Percentiles rank a stretch among this genome's conserved stretches.
These are phyloP conservation scores for Fonsecaea erecta DNA, from an alignment of 2,329 filamentous ascomycete genomes.

Conservation along the genomic window DNA sequence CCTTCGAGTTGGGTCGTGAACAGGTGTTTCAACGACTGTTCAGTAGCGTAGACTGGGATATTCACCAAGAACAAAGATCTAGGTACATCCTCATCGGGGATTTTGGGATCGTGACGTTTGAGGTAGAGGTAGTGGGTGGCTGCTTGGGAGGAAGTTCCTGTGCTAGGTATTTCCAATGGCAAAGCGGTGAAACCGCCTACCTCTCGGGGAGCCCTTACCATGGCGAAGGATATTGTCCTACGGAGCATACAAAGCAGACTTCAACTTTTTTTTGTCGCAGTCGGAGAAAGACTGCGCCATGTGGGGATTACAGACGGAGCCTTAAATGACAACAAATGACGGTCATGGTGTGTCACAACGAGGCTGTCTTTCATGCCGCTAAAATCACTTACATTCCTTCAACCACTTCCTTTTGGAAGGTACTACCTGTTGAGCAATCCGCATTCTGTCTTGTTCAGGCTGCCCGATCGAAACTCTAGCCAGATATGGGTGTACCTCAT, in stretches of 20 bases:
- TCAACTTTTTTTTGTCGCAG: slow-evolving; percentile 24
- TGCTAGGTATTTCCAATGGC: slow-evolving; percentile 67
- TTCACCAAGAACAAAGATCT: slow-evolving; percentile 92
- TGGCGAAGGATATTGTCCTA: slow-evolving; percentile 28
- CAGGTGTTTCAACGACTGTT: slow-evolving; percentile 73
- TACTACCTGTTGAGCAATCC: background rate
- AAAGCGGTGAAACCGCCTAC: slow-evolving; percentile 70
- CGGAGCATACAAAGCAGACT: background rate
- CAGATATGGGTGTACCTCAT: no score
- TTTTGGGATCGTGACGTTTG: slow-evolving; percentile 78
- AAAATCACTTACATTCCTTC: background rate
- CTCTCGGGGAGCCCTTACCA: slow-evolving; percentile 46
- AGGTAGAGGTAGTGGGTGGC: slow-evolving; percentile 85
- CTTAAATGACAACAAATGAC: slow-evolving; percentile 2
- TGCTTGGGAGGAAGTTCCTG: slow-evolving; percentile 65
- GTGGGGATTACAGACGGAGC: background rate
- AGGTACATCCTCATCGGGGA: slow-evolving; percentile 71
- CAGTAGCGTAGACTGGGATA: slow-evolving; percentile 80
- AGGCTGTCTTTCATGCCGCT: background rate
- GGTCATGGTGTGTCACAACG: background rate
- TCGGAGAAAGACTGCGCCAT: background rate
- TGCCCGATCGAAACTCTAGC: background rate
- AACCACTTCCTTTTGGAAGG: background rate
- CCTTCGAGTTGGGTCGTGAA: slow-evolving; percentile 76
- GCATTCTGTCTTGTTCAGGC: background rate